Base-by-base conservation (phyloP, 495 filamentous ascomycete genomes). In the Penicillium antarcticum region DNA sequence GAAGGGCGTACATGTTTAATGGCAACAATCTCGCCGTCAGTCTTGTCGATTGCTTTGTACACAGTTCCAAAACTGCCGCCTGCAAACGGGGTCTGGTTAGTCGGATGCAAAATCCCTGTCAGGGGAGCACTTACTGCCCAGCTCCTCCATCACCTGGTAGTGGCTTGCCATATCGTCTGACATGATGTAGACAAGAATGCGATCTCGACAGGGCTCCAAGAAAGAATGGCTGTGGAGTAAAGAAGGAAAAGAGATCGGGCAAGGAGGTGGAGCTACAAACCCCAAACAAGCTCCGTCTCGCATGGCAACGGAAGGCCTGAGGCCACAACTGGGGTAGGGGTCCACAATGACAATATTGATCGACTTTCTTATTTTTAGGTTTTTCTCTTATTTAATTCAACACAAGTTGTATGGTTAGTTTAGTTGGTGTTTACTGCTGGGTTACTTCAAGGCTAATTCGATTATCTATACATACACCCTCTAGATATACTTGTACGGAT, bases 41-140 rank as follows among this genome's bases (percentile, higher is more conserved):
- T 69, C 56, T 82, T 85, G 61, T 95, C 89, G 65, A 95, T 89
- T 21, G 85, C 94, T 72, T 98, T 98, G 79, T 96, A 98, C 17
- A 98, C 94, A 19, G 88, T 84, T 43, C 94, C 94, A 69, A 98
- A 97, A 69, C 92, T 97, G 36, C 92, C 92, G 66, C 92, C 91
- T 80, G 62, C 72, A 56, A 57, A 68, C 57, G 58, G 48, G 32
- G 19, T 32, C 45, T 12, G 7, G n/a, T 48, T 42, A 46, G 38
- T 19, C 21, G 48, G 43, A 26, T 48, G 39, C 26, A 52, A 13
- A 23, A 26, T 31, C 19, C 37, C 45, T 6, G 11, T 14, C 8
- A 16, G n/a, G 10, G 37, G 16, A 48, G 35, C 29, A 84, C 89
- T 75, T 69, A 95, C 91, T 90, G 55, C 91, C 91, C 52, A 96